Evolutionary conservation across 2,329 filamentous ascomycete genomes (phyloP).

Genomic region (Pseudohalonectria lignicola): DNA sequence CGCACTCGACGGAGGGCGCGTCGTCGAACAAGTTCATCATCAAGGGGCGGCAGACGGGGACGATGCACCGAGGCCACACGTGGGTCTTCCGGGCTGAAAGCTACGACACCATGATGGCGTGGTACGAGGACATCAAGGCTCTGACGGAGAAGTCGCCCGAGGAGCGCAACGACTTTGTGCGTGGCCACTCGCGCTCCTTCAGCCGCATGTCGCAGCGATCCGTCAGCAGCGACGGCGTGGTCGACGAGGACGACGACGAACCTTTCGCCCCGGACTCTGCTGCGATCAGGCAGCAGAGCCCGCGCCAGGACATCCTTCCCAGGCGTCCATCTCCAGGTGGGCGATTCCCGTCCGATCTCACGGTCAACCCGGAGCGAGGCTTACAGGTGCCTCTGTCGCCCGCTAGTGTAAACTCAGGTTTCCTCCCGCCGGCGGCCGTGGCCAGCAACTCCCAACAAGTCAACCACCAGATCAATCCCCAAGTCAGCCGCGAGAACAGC

Average conservation of each 20-base stretch:
- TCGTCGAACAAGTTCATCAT: slow-evolving; percentile 96
- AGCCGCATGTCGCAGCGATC: slow-evolving; percentile 56
- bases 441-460: not conserved
- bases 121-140: slow-evolving; percentile 86
- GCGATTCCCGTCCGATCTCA: slow-evolving; percentile 89
- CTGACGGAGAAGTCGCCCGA: slow-evolving; percentile 83
- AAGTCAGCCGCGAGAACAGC: not conserved
- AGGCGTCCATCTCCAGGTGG: slow-evolving; percentile 83
- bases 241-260: slow-evolving; percentile 64
- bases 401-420: slow-evolving; percentile 68
- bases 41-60: slow-evolving; percentile 87
- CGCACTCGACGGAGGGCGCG: slow-evolving; percentile 71
- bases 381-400: slow-evolving; percentile 70
- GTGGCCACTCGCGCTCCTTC: slow-evolving; percentile 66
- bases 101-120: slow-evolving; percentile 93
- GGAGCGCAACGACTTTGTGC: slow-evolving; percentile 79
- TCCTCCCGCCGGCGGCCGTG: slow-evolving; percentile 12
- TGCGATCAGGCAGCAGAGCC: slow-evolving; percentile 37
- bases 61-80: slow-evolving; percentile 74
- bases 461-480: not conserved
- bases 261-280: slow-evolving; percentile 47
- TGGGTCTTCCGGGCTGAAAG: slow-evolving; percentile 64
- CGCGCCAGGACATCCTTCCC: slow-evolving; percentile 37
- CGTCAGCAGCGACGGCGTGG: slow-evolving; percentile 62
- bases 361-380: slow-evolving; percentile 67